Evolutionary conservation across 768 basidiomycete genomes (phyloP).

Genomic region (Rhizopogon vinicolor): DNA sequence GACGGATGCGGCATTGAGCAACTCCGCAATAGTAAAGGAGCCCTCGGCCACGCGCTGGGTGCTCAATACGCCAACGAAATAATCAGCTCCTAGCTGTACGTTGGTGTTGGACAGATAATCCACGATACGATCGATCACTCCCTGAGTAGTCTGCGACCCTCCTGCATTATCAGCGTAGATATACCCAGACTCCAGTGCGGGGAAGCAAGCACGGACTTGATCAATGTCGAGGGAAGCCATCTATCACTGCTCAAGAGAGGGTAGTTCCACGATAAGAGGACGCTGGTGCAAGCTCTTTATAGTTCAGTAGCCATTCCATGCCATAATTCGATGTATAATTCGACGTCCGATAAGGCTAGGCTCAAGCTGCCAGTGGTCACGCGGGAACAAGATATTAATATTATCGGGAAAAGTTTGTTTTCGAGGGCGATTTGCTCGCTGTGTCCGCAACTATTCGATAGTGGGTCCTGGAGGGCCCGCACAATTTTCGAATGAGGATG

Average conservation of each 20-base stretch:
- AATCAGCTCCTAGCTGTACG: conserved; percentile 69
- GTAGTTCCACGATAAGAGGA: background rate
- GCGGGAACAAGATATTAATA: background rate
- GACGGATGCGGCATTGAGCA: conserved; percentile 60
- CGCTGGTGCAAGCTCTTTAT: background rate
- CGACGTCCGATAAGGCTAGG: background rate
- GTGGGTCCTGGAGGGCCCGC: background rate
- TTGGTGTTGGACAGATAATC: conserved; percentile 73
- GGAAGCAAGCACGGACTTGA: conserved; percentile 57
- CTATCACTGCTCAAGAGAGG: background rate
- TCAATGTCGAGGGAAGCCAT: conserved; percentile 39
- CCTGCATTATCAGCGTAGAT: conserved; percentile 78
- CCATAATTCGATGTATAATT: background rate
- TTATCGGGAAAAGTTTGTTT: background rate
- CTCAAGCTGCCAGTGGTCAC: background rate
- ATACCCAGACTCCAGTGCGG: conserved; percentile 52
- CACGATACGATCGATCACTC: conserved; percentile 52
- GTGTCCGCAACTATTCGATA: background rate
- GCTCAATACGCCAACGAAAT: conserved; percentile 50
- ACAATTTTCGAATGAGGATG: too few relatives aligned
- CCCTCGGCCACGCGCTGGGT: conserved; percentile 50
- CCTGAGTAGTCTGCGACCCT: conserved; percentile 58
- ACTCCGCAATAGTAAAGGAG: conserved; percentile 43
- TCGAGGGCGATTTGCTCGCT: background rate
- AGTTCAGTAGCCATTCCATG: background rate